Evolutionary conservation across 2,329 filamentous ascomycete genomes (phyloP).

Genomic region (Alternaria conjuncta): DNA sequence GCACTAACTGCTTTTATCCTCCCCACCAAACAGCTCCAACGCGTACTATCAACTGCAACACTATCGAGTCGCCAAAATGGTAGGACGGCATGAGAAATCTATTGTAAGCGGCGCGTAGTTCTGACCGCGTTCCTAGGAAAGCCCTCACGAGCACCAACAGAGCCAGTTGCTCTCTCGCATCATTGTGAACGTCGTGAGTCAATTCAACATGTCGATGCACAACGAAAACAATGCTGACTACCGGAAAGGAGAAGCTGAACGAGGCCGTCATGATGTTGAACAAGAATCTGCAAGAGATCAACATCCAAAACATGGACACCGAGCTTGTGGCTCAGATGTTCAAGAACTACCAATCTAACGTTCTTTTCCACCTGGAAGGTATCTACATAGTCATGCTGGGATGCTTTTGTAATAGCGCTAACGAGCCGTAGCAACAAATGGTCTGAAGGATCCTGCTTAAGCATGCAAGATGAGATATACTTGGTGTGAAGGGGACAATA

Average conservation of each 20-base stretch:
- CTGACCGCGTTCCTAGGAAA: slow-evolving; percentile 66
- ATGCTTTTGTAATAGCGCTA: background rate
- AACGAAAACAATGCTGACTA: slow-evolving; percentile 7
- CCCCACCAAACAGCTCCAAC: slow-evolving; percentile 32
- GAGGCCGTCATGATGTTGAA: slow-evolving; percentile 93
- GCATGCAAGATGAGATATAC: background rate
- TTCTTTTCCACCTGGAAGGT: slow-evolving; percentile 97
- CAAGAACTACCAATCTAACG: slow-evolving; percentile 99
- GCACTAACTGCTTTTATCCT: slow-evolving; percentile 36
- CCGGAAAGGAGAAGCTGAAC: slow-evolving; percentile 89
- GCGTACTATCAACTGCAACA: slow-evolving; percentile 16
- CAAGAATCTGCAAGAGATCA: slow-evolving; percentile 93
- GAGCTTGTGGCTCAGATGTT: slow-evolving; percentile 99
- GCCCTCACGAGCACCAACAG: slow-evolving; percentile 97
- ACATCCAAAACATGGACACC: slow-evolving; percentile 98
- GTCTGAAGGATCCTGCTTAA: slow-evolving; percentile 77
- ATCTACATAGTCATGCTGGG: slow-evolving; percentile 24
- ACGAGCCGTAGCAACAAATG: slow-evolving; percentile 72
- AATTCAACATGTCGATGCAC: background rate
- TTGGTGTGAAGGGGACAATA: background rate
- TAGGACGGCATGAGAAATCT: slow-evolving; percentile 10
- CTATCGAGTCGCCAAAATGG: slow-evolving; percentile 28
- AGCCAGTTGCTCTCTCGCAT: slow-evolving; percentile 91
- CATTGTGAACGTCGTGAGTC: slow-evolving; percentile 91
- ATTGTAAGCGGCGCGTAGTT: background rate